phyloP scores from a whole-genome alignment of 2,329 filamentous ascomycete species.

The Epichloe brachyelytri region DNA sequence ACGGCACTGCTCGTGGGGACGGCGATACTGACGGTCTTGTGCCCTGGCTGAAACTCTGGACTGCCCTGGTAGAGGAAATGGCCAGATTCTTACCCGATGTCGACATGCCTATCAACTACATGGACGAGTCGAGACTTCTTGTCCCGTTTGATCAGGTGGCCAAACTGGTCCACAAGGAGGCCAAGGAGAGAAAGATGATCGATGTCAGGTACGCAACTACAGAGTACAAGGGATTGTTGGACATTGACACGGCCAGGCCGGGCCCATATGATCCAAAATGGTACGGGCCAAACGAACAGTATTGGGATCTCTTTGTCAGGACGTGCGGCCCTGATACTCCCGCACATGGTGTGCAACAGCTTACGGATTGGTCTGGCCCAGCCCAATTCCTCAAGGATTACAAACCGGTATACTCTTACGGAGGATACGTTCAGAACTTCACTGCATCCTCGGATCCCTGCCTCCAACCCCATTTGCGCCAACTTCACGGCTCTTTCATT shows the following conservation, averaged over 20 bases:
- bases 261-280: conserved; percentile 33
- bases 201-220: conserved; percentile 30
- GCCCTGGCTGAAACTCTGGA: conserved; percentile 35
- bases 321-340: conserved; percentile 40
- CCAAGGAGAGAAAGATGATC: conserved; percentile 27
- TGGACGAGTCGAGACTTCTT: conserved; percentile 51
- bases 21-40: conserved; percentile 29
- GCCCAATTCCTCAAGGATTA: conserved; percentile 22
- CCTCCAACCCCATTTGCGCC: conserved; percentile 38
- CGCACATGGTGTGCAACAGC: conserved; percentile 21
- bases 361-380: conserved; percentile 20
- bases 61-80: conserved; percentile 36
- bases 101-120: conserved; percentile 52
- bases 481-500: conserved; percentile 44
- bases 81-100: conserved; percentile 46
- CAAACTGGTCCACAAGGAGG: conserved; percentile 34
- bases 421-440: conserved; percentile 45
- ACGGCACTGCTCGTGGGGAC: conserved; percentile 25
- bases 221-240: conserved; percentile 26
- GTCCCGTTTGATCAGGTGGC: conserved; percentile 45
- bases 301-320: conserved; percentile 45
- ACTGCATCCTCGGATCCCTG: conserved; percentile 46
- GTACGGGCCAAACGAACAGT: conserved; percentile 32
- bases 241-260: conserved; percentile 22
- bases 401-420: conserved; percentile 23